Evolutionary conservation across 2,329 filamentous ascomycete genomes (phyloP).

Genomic region (Fusarium sacchari): DNA sequence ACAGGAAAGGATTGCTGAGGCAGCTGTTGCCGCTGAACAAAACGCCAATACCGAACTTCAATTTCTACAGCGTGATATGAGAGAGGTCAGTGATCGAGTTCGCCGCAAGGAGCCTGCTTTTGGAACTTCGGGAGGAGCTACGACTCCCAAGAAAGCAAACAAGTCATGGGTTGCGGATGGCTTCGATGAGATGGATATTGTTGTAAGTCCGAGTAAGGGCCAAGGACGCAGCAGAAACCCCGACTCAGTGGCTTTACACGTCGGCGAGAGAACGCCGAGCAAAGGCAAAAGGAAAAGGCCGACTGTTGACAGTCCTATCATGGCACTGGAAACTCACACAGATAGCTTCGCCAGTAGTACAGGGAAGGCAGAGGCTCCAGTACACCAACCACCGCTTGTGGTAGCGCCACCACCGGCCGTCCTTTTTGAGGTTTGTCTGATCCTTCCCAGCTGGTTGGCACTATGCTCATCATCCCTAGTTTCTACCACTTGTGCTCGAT

Average conservation of each 20-base stretch:
- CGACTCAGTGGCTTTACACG: conserved; percentile 55
- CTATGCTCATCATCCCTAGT: conserved; percentile 52
- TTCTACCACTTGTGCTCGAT: conserved; percentile 71
- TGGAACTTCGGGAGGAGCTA: conserved; percentile 40
- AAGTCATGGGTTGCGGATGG: conserved; percentile 75
- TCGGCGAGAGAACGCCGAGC: conserved; percentile 68
- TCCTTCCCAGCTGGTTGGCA: not conserved
- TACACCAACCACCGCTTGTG: conserved; percentile 31
- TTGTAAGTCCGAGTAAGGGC: conserved; percentile 63
- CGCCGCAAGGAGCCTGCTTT: conserved; percentile 57
- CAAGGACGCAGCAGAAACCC: conserved; percentile 53
- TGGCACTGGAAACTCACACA: conserved; percentile 65
- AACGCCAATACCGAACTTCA: conserved; percentile 74
- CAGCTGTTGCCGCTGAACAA: conserved; percentile 71
- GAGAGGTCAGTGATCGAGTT: conserved; percentile 63
- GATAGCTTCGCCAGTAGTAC: conserved; percentile 54
- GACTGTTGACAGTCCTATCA: conserved; percentile 71
- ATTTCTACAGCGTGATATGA: conserved; percentile 77
- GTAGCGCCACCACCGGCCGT: conserved; percentile 46
- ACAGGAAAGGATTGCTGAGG: conserved; percentile 71
- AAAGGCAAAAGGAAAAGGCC: conserved; percentile 78
- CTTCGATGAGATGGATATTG: conserved; percentile 75
- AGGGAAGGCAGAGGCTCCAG: conserved; percentile 34
- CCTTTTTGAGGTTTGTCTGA: conserved; percentile 57
- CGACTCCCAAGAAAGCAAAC: conserved; percentile 69